Evolutionary conservation across 345 rosid genomes (phyloP), one percentile per base, ranked within the genome.

Genomic region (Xanthoceras sorbifolium): DNA sequence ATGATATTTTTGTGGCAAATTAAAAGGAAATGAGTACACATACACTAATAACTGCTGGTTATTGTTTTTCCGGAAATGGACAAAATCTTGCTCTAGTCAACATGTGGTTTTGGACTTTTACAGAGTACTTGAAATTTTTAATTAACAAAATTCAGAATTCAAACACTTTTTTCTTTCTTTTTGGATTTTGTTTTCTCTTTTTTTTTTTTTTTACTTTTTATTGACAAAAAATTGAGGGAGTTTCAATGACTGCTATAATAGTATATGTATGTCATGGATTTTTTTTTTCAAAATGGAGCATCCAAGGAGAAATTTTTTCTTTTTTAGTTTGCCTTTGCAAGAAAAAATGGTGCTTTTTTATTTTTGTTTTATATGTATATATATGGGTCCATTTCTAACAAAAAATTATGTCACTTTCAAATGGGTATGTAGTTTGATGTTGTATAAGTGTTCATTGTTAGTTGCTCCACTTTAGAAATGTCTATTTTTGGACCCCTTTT

Each of bases 11-110:
- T 67, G 46, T 62, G 20, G n/a, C n/a, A n/a, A n/a, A n/a, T n/a
- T n/a, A n/a, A n/a, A 70, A 54, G 63, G 55, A 62, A 36, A 7
- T 36, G 28, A 4, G 48, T 40, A 48, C 44, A 9, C 9, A 18
- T n/a, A 10, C 31, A 66, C 28, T 57, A 59, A 14, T 38, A 59
- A 36, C 67, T 73, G 20, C 22, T 15, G 72, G 50, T 25, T 36
- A 29, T 67, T 38, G 40, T 57, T 57, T 57, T 52, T 48, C 25
- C 62, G 2, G 67, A 46, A 78, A 81, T 55, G 77, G 83, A 88
- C 81, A 91, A 86, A 86, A 81, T 76, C 77, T 81, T 76, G 80
- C 82, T 85, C 84, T 69, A 57, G 89, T 81, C 80, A 78, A 78
- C 79, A 67, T 55, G 52, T 55, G n/a, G 75, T 66, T 68, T 32